A percentile compares a stretch with the other conserved stretches of the same genome.
These are phyloP conservation scores for Suillus alpinus DNA, from an alignment of 768 basidiomycete genomes.

Conservation along the genomic window DNA sequence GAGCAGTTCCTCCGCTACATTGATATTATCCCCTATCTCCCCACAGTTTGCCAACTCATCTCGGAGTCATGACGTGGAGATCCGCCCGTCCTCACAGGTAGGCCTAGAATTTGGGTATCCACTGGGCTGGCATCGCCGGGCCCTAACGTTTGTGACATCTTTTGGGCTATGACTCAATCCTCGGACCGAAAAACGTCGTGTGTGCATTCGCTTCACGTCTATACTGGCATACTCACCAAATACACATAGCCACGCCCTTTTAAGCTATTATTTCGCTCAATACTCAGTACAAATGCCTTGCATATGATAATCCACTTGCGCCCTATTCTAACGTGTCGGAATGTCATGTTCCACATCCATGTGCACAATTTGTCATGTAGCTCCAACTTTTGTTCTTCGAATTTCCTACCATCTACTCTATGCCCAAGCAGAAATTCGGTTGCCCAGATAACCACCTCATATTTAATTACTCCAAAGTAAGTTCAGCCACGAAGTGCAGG, in stretches of 20 bases:
- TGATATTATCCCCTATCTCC: slow-evolving; percentile 5
- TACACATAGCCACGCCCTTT: not conserved
- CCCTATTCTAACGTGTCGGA: not conserved
- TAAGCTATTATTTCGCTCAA: not conserved
- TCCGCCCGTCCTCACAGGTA: not conserved
- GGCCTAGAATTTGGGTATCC: not conserved
- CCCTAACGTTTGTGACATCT: not conserved
- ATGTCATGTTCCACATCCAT: not conserved
- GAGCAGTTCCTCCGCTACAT: slow-evolving; percentile 11
- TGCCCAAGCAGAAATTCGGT: not conserved
- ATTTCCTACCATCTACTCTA: not conserved
- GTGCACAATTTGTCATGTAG: not conserved
- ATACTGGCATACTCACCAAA: not conserved
- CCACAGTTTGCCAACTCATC: not conserved
- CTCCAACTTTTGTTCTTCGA: not conserved
- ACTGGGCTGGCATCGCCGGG: not conserved
- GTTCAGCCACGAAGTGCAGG: not conserved
- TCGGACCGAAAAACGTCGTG: not conserved
- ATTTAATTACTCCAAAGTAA: not conserved
- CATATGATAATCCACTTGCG: not conserved
- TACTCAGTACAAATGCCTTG: not conserved
- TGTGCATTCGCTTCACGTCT: not conserved
- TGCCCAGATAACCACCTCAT: not conserved
- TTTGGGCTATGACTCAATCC: not conserved
- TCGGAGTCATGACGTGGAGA: not conserved